A percentile compares a stretch with the other conserved stretches of the same genome.
Evolutionary conservation across 2,329 filamentous ascomycete species (phyloP).

Genomic region (Akanthomyces dipterigenus): DNA sequence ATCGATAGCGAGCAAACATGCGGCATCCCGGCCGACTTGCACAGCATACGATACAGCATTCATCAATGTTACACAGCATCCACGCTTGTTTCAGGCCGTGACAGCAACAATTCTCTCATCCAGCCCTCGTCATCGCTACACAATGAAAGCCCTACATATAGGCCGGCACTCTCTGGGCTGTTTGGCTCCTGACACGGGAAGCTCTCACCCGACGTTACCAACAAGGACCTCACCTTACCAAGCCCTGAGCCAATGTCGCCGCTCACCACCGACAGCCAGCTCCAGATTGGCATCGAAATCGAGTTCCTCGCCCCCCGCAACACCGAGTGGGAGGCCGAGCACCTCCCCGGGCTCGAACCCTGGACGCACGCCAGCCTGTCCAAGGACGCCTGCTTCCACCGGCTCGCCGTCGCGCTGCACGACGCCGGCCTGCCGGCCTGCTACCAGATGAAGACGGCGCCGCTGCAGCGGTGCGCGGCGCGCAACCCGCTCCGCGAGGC

Average conservation of each 20-base stretch:
- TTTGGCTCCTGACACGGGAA: no score
- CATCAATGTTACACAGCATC: no score
- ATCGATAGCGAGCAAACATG: neutral
- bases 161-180: no score
- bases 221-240: no score
- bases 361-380: neutral
- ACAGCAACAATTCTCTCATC: no score
- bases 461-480: neutral
- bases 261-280: neutral
- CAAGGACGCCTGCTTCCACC: slow-evolving; percentile 4
- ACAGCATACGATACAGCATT: neutral
- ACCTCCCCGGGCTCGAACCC: neutral
- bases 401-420: neutral
- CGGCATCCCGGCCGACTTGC: neutral
- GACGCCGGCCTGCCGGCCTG: neutral
- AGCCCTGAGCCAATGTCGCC: neutral
- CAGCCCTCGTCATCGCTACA: neutral
- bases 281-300: slow-evolving; percentile 16
- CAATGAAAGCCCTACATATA: neutral
- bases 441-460: neutral
- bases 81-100: neutral
- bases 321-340: neutral
- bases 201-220: no score
- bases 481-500: neutral
- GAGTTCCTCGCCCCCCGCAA: slow-evolving; percentile 15